Evolutionary conservation across 768 basidiomycete genomes (phyloP), one percentile per base, ranked within the genome.

Genomic region (Suillus sp.): DNA sequence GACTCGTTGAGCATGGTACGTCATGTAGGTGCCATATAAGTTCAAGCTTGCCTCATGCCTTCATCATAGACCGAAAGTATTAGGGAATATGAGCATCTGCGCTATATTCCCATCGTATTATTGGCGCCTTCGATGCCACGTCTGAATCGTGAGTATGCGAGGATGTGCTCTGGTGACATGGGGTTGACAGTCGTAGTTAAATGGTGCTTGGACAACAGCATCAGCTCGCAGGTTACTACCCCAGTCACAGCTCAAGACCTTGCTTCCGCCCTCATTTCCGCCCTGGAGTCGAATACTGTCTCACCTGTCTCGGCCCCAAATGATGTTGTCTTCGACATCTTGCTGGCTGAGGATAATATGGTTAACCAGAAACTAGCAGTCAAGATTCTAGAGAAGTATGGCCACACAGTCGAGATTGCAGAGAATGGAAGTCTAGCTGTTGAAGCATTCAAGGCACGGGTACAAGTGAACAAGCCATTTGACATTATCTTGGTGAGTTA

Each of bases 351-450:
- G 74, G 97, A 99, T 75, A 99, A 98, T 70, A 78, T 95, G 68
- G 95, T 96, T 60, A 95, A 96, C 75, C 94, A 96, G 81, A 96
- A 96, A 75, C 79, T 99, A 10, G 97, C 97, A 0, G 91, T 97
- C 65, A 97, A 96, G 81, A 93, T 99, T 64, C 80, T 99, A 16
- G 96, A 99, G 78, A 95, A 93, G 72, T 95, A 95, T 61, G 96
- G 97, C 0, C 97, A 99, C 72, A 84, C 87, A 10, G 95, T 97
- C 30, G 94, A 97, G 80, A 95, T 99, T 62, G 97, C 96, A 20
- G 96, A 99, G 81, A 99, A 99, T 72, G 96, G 96, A 9, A 91
- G 90, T 66, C 80, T 97, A 62, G 96, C 96, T 0, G 87, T 98
- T 38, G 95, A 98, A 72, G 90, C 91, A 45, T 95, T 94, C 81